Percentiles rank a stretch among this genome's conserved stretches.
Conservation (phyloP, 768 basidiomycete genomes). For the Pisolithus microcarpus region DNA sequence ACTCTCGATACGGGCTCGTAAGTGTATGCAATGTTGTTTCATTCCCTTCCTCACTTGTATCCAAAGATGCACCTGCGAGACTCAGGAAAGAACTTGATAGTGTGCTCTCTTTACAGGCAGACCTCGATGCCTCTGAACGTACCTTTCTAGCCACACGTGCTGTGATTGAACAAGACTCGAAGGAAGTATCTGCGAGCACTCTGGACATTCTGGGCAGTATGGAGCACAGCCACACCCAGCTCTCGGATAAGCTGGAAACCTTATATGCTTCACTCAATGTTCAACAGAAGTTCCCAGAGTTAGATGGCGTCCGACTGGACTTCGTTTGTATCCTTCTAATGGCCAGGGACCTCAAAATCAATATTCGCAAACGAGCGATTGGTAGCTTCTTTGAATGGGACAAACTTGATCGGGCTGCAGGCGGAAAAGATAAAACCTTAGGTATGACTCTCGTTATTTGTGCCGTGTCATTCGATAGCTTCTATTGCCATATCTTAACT, state of each 20-base stretch:
- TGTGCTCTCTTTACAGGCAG: too few species aligned
- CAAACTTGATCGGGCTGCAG: conserved; percentile 26
- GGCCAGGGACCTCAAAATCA: conserved; percentile 34
- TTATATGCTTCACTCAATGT: conserved; percentile 32
- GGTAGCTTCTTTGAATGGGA: conserved; percentile 34
- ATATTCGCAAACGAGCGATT: conserved; percentile 28
- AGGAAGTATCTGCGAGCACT: neutral
- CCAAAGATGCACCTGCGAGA: too few species aligned
- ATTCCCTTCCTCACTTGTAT: too few species aligned
- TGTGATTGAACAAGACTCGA: too few species aligned
- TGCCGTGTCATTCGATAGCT: too few species aligned
- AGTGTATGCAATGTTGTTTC: too few species aligned
- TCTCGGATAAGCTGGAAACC: conserved; percentile 21
- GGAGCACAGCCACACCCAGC: conserved; percentile 10
- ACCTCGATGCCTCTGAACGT: too few species aligned
- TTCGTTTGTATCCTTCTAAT: conserved; percentile 28
- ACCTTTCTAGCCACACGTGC: too few species aligned
- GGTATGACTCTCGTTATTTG: neutral
- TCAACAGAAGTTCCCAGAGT: conserved; percentile 25
- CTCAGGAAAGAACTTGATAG: too few species aligned
- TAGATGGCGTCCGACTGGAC: conserved; percentile 20
- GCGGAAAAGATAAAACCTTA: conserved; percentile 20
- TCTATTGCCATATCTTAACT: neutral
- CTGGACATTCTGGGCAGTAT: conserved; percentile 15
- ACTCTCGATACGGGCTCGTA: conserved; percentile 5